phyloP scores from a whole-genome alignment of 1,284 basidiomycete genomes.

The Xanthoconium separans region DNA sequence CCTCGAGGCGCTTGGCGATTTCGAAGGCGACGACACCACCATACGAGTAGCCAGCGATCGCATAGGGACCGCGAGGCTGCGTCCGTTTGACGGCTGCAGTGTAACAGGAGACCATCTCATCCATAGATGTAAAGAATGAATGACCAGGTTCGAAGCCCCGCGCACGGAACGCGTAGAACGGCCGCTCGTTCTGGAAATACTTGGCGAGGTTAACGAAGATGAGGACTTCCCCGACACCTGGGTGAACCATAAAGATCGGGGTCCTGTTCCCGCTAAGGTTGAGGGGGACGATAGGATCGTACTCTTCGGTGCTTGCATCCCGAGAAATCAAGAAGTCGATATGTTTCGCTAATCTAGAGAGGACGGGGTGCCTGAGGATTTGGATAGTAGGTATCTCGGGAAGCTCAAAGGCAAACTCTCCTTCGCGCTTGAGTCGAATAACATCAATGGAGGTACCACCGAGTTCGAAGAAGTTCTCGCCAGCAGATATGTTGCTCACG shows the following conservation, averaged over 20 bases:
- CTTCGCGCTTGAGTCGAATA: slow-evolving; percentile 34
- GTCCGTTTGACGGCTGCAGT: slow-evolving; percentile 36
- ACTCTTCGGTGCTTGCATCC: slow-evolving; percentile 18
- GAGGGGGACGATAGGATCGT: slow-evolving; percentile 39
- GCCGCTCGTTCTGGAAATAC: slow-evolving; percentile 38
- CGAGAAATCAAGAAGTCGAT: slow-evolving; percentile 25
- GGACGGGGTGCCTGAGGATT: slow-evolving; percentile 39
- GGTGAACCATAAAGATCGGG: slow-evolving; percentile 43
- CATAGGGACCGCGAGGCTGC: slow-evolving; percentile 44
- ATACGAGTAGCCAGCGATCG: slow-evolving; percentile 49
- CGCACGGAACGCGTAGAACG: slow-evolving; percentile 45
- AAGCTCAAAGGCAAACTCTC: slow-evolving; percentile 36
- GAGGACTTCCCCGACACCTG: slow-evolving; percentile 34
- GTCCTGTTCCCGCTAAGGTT: slow-evolving; percentile 41
- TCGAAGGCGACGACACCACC: slow-evolving; percentile 50
- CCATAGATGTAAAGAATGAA: slow-evolving; percentile 37
- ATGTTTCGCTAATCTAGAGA: slow-evolving; percentile 35
- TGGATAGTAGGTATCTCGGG: slow-evolving; percentile 42
- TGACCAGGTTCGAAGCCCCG: slow-evolving; percentile 43
- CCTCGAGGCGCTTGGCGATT: slow-evolving; percentile 41
- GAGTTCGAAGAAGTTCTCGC: slow-evolving; percentile 35
- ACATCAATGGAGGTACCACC: slow-evolving; percentile 35
- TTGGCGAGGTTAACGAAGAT: slow-evolving; percentile 47
- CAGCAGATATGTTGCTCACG: slow-evolving; percentile 23
- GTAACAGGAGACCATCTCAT: slow-evolving; percentile 45